phyloP scores from a whole-genome alignment of 129 eudicot species.

The Gnaphalium uliginosum region DNA sequence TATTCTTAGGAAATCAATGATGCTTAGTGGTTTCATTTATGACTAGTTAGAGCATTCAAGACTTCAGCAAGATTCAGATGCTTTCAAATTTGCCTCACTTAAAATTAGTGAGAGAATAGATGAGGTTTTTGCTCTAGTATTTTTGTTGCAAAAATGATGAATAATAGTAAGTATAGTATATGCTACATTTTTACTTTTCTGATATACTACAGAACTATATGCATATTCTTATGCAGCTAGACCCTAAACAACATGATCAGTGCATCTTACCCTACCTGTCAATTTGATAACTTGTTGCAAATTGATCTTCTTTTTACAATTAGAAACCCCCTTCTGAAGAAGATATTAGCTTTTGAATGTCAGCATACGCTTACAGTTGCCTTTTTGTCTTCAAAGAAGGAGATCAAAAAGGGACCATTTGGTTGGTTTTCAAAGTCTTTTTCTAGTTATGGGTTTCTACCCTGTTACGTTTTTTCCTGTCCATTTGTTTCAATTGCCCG shows the following conservation, averaged over 20 bases:
- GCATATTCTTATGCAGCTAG: conserved; percentile 2
- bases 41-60: background rate
- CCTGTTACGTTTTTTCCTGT: conserved; percentile 34
- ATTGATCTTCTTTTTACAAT: background rate
- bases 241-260: conserved; percentile 21
- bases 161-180: too few relatives aligned
- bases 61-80: background rate
- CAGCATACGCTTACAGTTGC: conserved; percentile 15
- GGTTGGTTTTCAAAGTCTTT: conserved; percentile 47
- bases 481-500: conserved; percentile 44
- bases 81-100: background rate
- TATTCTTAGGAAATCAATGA: background rate
- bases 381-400: conserved; percentile 33
- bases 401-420: conserved; percentile 50
- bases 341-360: conserved; percentile 20
- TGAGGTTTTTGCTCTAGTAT: background rate
- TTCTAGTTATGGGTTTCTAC: conserved; percentile 38
- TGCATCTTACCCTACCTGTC: background rate
- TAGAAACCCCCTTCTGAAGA: background rate
- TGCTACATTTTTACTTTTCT: background rate
- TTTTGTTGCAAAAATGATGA: background rate
- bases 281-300: background rate
- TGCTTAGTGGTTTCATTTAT: background rate
- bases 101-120: background rate
- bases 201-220: background rate